Base-by-base conservation (phyloP, 345 rosid species). In the Kernera saxatilis region DNA sequence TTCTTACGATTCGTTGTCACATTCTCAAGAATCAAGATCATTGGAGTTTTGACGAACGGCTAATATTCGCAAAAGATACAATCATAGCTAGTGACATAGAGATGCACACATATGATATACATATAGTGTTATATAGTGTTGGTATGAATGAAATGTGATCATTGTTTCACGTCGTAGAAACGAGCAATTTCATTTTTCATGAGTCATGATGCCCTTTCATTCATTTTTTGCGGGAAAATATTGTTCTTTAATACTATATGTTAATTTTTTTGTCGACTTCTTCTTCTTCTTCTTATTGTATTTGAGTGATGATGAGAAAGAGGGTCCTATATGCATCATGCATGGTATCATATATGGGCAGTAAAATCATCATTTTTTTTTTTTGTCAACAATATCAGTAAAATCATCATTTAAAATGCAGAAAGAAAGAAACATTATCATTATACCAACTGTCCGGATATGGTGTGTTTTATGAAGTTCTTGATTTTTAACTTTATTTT, bases 391-490 rank as follows among this genome's bases (percentile, higher is more conserved):
- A n/a, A n/a, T n/a, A n/a, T n/a, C 50, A 25, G 48, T 56, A 30
- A 29, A 23, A 67, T 66, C 62, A 67, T 58, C 67, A 40, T 5
- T 65, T 48, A 12, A 48, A 27, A 46, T 57, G 67, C 70, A 66
- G 61, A 57, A 74, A 58, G 62, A 56, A 46, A 36, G 18, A 64
- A 48, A 65, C 77, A 56, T 36, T 36, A 73, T 74, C 58, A 74
- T 58, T 49, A 32, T 50, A 68, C 55, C 78, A 67, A 39, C 68
- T 67, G 73, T 67, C 62, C 59, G 59, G 67, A 49, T 65, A 66
- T 65, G 61, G 72, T 74, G 62, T 59, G 62, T 67, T 67, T 74
- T 23, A 67, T 67, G 55, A 74, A 49, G 19, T 29, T 60, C 23
- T 74, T 67, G 69, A 58, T 67, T 51, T 51, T 18, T 13, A 67